Evolutionary conservation across 1,284 basidiomycete species (phyloP), one percentile per base, ranked within the genome.

Genomic region (Papiliotrema laurentii): DNA sequence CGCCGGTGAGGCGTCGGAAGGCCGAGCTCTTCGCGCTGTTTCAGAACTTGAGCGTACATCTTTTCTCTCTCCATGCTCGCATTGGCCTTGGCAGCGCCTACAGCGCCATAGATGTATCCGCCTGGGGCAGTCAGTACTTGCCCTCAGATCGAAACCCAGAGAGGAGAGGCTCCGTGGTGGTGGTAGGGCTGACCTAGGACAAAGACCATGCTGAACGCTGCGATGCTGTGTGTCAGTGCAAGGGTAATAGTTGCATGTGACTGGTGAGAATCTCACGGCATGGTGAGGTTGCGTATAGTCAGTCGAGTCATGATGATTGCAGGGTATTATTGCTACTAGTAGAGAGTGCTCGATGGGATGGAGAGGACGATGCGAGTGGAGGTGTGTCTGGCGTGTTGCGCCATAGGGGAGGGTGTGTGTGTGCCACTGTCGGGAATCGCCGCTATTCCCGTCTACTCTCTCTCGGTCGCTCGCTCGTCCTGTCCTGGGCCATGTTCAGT

Each of bases 121-220:
- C 45, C 59, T 54, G 44, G 35, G 22, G 25, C n/a, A 16, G 31
- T 22, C 36, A 51, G 41, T n/a, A n/a, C 27, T 18, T 11, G 26
- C 3, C n/a, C 14, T 13, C 14, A 13, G 10, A 40, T n/a, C 1
- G 31, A 22, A 43, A 39, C 19, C 13, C 28, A n/a, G n/a, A n/a
- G n/a, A n/a, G n/a, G n/a, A n/a, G n/a, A n/a, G n/a, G n/a, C n/a
- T n/a, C n/a, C n/a, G n/a, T n/a, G n/a, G n/a, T n/a, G n/a, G n/a
- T n/a, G n/a, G n/a, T n/a, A n/a, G 19, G 21, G 37, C 53, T 14
- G 19, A 60, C 61, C 49, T 26, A 64, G 52, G 10, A 65, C 56
- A 33, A 65, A 57, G 27, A 59, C 60, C 61, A 64, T 65, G n/a
- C 55, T 50, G 43, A 67, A 65, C 31, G 64, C 64, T 25, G 60